Percentiles rank a stretch among this genome's conserved stretches.
phyloP scores from a whole-genome alignment of 1,139 yeast genomes.

The Oligophagozyma castellii region DNA sequence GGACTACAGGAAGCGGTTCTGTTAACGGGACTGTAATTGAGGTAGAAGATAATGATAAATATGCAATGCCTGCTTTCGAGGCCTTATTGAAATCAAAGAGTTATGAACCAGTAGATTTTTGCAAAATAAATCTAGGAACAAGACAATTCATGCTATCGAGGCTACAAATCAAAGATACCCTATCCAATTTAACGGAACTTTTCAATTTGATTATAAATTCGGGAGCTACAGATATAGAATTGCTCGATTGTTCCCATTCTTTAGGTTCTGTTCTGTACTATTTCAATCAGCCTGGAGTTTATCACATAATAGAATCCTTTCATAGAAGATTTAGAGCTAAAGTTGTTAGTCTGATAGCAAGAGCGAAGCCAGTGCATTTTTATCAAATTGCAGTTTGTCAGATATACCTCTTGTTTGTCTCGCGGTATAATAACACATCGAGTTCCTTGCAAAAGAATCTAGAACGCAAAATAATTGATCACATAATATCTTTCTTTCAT shows the following conservation, averaged over 20 bases:
- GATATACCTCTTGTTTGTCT: conserved; percentile 16
- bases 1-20: background rate
- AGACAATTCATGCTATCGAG: conserved; percentile 13
- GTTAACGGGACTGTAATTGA: background rate
- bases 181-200: conserved; percentile 5
- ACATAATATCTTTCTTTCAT: conserved; percentile 17
- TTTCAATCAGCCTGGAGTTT: conserved; percentile 10
- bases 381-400: conserved; percentile 20
- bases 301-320: conserved; percentile 12
- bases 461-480: conserved; percentile 12
- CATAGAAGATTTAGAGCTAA: conserved; percentile 18
- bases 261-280: conserved; percentile 12
- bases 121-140: conserved; percentile 8
- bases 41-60: background rate
- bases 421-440: conserved; percentile 12
- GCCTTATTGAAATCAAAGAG: conserved; percentile 6
- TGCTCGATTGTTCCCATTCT: conserved; percentile 7
- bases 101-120: conserved; percentile 8
- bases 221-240: conserved; percentile 18
- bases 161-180: conserved; percentile 7
- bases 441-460: conserved; percentile 6
- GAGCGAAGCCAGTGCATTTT: conserved; percentile 23
- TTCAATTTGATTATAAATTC: conserved; percentile 13
- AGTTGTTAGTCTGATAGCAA: conserved; percentile 10
- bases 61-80: conserved; percentile 5